phyloP scores from a whole-genome alignment of 2,329 filamentous ascomycete genomes.

The Didymella arachidicola region DNA sequence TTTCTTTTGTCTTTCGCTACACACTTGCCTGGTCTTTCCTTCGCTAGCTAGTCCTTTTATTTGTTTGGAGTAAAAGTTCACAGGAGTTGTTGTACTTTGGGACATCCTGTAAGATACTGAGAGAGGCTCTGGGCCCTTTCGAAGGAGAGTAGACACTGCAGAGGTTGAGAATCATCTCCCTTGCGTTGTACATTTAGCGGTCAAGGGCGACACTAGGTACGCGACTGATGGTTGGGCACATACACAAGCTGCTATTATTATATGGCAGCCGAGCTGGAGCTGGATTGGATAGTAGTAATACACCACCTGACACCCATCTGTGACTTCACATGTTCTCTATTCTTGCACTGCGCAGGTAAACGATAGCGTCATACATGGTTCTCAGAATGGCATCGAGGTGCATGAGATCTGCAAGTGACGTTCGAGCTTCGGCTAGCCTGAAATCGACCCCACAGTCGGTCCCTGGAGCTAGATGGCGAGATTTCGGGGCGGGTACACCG shows the following conservation, averaged over 20 bases:
- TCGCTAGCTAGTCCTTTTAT: conserved; percentile 4
- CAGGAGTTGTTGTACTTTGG: background rate
- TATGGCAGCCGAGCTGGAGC: background rate
- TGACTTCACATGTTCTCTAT: background rate
- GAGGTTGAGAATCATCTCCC: conserved; percentile 1
- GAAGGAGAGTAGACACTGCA: background rate
- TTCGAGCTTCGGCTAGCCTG: conserved; percentile 25
- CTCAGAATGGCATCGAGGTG: conserved; percentile 10
- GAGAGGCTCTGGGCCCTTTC: background rate
- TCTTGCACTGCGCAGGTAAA: background rate
- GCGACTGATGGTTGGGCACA: conserved; percentile 3
- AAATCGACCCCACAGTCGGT: conserved; percentile 25
- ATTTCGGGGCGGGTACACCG: conserved; percentile 22
- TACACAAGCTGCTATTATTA: conserved; percentile 6
- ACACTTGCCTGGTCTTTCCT: conserved; percentile 12
- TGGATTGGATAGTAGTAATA: conserved; percentile 15
- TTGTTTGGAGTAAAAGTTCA: conserved; percentile 12
- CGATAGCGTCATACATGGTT: background rate
- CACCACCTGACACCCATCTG: background rate
- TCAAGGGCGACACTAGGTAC: background rate
- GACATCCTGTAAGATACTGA: conserved; percentile 16
- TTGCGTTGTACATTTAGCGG: conserved; percentile 7
- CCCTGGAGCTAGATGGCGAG: conserved; percentile 25
- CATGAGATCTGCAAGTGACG: conserved; percentile 24
- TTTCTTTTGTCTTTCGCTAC: conserved; percentile 12